Evolutionary conservation across 2,329 filamentous ascomycete genomes (phyloP).

Genomic region (Ophiocordyceps camponoti-saundersi): DNA sequence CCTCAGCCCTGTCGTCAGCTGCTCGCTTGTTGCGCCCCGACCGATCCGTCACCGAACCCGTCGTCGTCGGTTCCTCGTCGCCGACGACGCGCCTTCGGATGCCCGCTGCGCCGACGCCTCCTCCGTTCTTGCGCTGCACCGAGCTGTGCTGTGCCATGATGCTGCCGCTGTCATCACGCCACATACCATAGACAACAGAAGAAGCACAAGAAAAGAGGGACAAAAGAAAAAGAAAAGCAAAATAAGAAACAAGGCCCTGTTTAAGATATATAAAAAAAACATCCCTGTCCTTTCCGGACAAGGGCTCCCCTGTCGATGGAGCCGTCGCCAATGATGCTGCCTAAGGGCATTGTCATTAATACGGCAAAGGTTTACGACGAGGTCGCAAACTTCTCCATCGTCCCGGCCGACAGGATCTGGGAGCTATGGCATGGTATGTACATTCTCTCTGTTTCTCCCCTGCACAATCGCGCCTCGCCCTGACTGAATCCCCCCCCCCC

Average conservation of each 20-base stretch:
- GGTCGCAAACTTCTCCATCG: slow-evolving; percentile 30
- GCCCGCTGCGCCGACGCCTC: not conserved
- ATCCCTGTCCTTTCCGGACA: not conserved
- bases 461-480: too few relatives aligned
- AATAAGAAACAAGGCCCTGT: too few relatives aligned
- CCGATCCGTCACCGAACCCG: not conserved
- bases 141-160: not conserved
- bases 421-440: slow-evolving; percentile 39
- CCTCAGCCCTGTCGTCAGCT: slow-evolving; percentile 4
- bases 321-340: slow-evolving; percentile 27
- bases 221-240: not conserved
- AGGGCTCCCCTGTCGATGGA: slow-evolving; percentile 11
- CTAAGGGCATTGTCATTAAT: slow-evolving; percentile 40
- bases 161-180: not conserved
- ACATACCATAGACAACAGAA: not conserved
- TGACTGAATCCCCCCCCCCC: not conserved
- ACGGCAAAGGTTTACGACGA: slow-evolving; percentile 32
- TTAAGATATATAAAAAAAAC: not conserved
- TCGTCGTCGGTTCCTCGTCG: not conserved
- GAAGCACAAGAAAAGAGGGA: not conserved
- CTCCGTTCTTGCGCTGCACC: not conserved
- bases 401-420: slow-evolving; percentile 35
- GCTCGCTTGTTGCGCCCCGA: not conserved
- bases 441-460: too few relatives aligned
- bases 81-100: not conserved